A percentile compares a stretch with the other conserved stretches of the same genome.
Evolutionary conservation across 306 rosid genomes (phyloP).

Genomic region (Vigna hirtella): DNA sequence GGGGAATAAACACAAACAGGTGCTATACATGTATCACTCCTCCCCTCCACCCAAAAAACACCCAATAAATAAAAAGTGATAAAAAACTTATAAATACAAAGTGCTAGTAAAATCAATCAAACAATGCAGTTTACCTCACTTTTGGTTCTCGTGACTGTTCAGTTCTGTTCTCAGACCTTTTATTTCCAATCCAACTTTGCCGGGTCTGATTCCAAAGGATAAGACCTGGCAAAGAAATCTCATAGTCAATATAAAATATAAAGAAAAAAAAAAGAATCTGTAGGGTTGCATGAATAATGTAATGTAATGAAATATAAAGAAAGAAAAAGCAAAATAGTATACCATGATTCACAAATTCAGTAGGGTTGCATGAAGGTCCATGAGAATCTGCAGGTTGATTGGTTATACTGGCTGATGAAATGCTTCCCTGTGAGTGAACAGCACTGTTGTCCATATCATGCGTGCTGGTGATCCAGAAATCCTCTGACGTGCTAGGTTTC

Average conservation of each 20-base stretch:
- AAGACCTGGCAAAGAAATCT: slow-evolving; percentile 62
- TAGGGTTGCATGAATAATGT: slow-evolving; percentile 49
- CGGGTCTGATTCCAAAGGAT: slow-evolving; percentile 92
- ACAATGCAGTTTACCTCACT: slow-evolving; percentile 61
- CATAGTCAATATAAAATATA: neutral
- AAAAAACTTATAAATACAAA: neutral
- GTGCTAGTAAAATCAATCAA: neutral
- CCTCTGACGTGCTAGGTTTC: slow-evolving; percentile 74
- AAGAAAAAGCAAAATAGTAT: neutral
- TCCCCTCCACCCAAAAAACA: neutral
- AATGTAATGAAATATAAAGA: too few species aligned
- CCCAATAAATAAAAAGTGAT: neutral
- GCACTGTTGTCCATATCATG: slow-evolving; percentile 95
- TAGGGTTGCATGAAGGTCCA: slow-evolving; percentile 57
- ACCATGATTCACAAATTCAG: slow-evolving; percentile 87
- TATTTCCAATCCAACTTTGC: slow-evolving; percentile 83
- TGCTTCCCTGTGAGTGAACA: slow-evolving; percentile 88
- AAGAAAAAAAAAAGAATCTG: slow-evolving; percentile 34
- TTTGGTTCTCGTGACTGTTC: slow-evolving; percentile 78
- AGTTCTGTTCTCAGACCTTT: slow-evolving; percentile 53
- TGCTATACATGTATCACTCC: neutral
- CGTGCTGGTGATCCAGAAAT: slow-evolving; percentile 91
- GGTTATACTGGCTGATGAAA: slow-evolving; percentile 77
- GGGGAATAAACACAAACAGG: neutral
- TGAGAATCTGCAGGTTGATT: slow-evolving; percentile 71